Evolutionary conservation across 345 rosid species (phyloP).

Genomic region (Hypericum perforatum): DNA sequence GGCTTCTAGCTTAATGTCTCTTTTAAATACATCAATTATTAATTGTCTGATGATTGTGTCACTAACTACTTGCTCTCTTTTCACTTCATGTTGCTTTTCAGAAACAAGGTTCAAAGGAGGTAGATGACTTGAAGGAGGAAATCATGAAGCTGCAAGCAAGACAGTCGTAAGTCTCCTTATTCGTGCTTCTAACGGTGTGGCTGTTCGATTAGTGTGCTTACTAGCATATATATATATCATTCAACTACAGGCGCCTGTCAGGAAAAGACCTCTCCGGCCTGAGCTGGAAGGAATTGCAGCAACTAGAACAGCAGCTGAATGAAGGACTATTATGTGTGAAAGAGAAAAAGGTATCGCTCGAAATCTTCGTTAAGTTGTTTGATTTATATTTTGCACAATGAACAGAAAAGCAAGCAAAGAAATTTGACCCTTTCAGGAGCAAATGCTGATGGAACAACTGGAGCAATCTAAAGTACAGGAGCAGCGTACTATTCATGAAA

Average conservation of each 20-base stretch:
- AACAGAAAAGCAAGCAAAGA: not conserved
- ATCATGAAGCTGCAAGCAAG: constrained; percentile 57
- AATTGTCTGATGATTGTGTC: not conserved
- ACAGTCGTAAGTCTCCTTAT: constrained; percentile 48
- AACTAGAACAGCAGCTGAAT: constrained; percentile 55
- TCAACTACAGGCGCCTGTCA: constrained; percentile 37
- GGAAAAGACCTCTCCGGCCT: constrained; percentile 59
- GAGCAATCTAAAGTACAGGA: constrained; percentile 80
- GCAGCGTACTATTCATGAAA: constrained; percentile 71
- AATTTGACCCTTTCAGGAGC: constrained; percentile 48
- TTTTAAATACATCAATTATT: not conserved
- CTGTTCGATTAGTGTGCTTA: not conserved
- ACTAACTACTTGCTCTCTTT: constrained; percentile 3
- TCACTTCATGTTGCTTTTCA: constrained; percentile 12
- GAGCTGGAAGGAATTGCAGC: constrained; percentile 66
- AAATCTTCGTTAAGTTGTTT: not conserved
- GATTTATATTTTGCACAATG: not conserved
- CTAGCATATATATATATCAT: constrained; percentile 10
- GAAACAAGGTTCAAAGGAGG: constrained; percentile 45
- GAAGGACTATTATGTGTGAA: constrained; percentile 56
- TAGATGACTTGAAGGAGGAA: constrained; percentile 49
- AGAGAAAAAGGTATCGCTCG: constrained; percentile 55
- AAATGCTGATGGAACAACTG: constrained; percentile 52
- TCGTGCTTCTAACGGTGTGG: constrained; percentile 1
- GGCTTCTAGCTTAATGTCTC: not conserved